phyloP scores from a whole-genome alignment of 2,329 filamentous ascomycete species.

The Diaporthe sp. region DNA sequence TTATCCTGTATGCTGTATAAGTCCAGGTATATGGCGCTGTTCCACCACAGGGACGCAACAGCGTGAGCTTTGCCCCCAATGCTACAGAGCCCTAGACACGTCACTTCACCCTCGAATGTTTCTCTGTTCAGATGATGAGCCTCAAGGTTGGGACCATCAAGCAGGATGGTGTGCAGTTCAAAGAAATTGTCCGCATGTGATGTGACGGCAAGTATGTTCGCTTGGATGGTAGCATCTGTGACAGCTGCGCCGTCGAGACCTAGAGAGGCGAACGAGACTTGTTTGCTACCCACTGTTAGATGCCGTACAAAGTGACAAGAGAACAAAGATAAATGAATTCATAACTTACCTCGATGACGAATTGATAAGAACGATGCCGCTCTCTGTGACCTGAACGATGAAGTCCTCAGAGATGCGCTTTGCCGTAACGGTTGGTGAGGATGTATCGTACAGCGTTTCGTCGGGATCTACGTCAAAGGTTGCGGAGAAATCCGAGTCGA shows the following conservation, averaged over 20 bases:
- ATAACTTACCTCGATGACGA: conserved; percentile 54
- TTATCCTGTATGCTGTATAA: conserved; percentile 32
- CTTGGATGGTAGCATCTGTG: conserved; percentile 59
- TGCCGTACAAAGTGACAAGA: no score
- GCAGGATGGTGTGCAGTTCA: conserved; percentile 55
- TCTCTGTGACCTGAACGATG: conserved; percentile 70
- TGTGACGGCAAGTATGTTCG: conserved; percentile 59
- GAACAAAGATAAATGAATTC: not conserved
- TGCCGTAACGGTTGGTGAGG: conserved; percentile 66
- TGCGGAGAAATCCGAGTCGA: conserved; percentile 63
- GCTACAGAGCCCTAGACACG: conserved; percentile 58
- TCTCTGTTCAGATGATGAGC: conserved; percentile 1
- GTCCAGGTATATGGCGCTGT: conserved; percentile 35
- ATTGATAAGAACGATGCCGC: conserved; percentile 57
- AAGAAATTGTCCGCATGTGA: conserved; percentile 55
- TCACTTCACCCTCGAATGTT: conserved; percentile 61
- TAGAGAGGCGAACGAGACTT: conserved; percentile 42
- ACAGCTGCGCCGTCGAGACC: conserved; percentile 49
- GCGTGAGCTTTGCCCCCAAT: conserved; percentile 42
- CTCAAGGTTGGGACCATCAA: conserved; percentile 54
- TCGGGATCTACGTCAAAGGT: conserved; percentile 59
- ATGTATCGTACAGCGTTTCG: conserved; percentile 63
- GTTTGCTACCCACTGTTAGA: conserved; percentile 29
- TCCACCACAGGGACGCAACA: conserved; percentile 37
- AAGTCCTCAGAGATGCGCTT: conserved; percentile 52